These are phyloP conservation scores for Triadica sebifera DNA, from an alignment of 345 rosid species.

Conservation along the genomic window DNA sequence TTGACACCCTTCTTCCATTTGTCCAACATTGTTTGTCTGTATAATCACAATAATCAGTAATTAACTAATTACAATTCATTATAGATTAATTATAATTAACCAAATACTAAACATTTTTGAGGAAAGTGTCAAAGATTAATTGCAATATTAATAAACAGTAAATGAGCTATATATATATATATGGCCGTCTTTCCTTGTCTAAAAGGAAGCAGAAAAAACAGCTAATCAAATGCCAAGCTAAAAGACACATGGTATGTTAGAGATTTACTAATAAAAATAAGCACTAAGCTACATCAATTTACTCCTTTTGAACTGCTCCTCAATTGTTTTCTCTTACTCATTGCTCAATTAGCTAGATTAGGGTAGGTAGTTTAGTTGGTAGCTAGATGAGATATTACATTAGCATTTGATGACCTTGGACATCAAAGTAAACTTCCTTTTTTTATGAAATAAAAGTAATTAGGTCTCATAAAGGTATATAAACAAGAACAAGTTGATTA, in stretches of 20 bases:
- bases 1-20: slow-evolving; percentile 39
- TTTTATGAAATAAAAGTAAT: too few species aligned
- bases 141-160: too few species aligned
- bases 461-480: too few species aligned
- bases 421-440: too few species aligned
- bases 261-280: slow-evolving; percentile 10
- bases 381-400: slow-evolving; percentile 11
- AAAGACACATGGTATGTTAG: slow-evolving; percentile 21
- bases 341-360: too few species aligned
- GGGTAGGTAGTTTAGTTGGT: slow-evolving; percentile 22
- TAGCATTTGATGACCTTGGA: too few species aligned
- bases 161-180: too few species aligned
- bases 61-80: background rate
- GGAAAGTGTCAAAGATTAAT: slow-evolving; percentile 15
- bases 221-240: slow-evolving; percentile 3
- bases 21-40: slow-evolving; percentile 22
- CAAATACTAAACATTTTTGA: background rate
- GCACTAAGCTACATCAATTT: slow-evolving; percentile 23
- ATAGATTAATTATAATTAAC: background rate
- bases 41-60: background rate
- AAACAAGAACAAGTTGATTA: too few species aligned
- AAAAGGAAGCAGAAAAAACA: slow-evolving; percentile 14
- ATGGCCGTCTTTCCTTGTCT: slow-evolving; percentile 30
- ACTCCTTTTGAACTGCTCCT: slow-evolving; percentile 27
- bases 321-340: background rate